Evolutionary conservation across 345 rosid species (phyloP).

Genomic region (Eutrema yunnanense): DNA sequence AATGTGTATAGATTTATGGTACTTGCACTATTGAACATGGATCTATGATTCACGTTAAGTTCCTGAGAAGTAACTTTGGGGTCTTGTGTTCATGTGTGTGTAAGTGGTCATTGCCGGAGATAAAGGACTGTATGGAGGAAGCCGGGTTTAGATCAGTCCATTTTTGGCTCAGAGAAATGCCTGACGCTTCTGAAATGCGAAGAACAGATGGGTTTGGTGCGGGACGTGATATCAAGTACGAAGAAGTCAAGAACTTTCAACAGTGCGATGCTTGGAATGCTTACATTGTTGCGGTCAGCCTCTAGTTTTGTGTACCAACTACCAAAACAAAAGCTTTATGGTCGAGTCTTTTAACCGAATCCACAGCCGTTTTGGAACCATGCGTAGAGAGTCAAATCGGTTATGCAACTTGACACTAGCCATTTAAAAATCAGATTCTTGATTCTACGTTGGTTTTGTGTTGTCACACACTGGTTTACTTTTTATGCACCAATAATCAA

Average conservation of each 20-base stretch:
- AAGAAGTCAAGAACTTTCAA: constrained; percentile 59
- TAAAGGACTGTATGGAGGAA: constrained; percentile 82
- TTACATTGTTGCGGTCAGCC: constrained; percentile 58
- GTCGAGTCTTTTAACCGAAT: neutral
- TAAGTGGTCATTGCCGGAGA: constrained; percentile 91
- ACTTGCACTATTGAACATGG: neutral
- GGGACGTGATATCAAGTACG: constrained; percentile 59
- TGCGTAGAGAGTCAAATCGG: neutral
- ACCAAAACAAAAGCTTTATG: neutral
- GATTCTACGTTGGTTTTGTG: too few species aligned
- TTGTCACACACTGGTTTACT: neutral
- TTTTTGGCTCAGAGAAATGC: constrained; percentile 85
- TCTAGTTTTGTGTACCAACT: neutral
- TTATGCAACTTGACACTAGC: neutral
- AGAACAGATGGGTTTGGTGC: constrained; percentile 66
- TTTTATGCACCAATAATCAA: neutral
- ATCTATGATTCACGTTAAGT: neutral
- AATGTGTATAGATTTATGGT: constrained; percentile 1
- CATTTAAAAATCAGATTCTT: neutral
- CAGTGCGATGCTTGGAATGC: constrained; percentile 95
- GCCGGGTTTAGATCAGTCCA: constrained; percentile 78
- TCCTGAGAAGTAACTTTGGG: neutral
- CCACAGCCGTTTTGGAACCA: neutral
- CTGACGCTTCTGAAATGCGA: constrained; percentile 52
- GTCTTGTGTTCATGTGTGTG: neutral